Evolutionary conservation across 768 basidiomycete genomes (phyloP).

Genomic region (Mycena vitilis): DNA sequence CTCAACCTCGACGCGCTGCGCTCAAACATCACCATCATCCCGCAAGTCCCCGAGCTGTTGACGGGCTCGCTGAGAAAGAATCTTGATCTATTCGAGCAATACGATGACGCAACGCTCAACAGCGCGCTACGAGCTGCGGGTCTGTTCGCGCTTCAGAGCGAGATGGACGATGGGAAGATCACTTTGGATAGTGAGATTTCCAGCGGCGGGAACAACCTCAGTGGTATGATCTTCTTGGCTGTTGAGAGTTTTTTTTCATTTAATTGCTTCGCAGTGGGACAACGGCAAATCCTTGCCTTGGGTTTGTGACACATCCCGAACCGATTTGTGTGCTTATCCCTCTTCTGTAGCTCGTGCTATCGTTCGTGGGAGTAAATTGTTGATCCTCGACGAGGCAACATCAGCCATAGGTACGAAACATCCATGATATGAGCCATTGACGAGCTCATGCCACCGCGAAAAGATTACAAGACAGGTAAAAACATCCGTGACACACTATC

Average conservation of each 20-base stretch:
- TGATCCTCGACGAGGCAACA: slow-evolving; percentile 36
- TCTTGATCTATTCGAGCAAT: slow-evolving; percentile 60
- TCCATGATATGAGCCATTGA: no score
- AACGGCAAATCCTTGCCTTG: slow-evolving; percentile 60
- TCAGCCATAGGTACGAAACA: slow-evolving; percentile 20
- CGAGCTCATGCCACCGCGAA: neutral
- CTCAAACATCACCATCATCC: slow-evolving; percentile 59
- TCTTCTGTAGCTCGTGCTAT: slow-evolving; percentile 31
- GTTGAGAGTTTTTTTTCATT: no score
- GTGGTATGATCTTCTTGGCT: slow-evolving; percentile 3
- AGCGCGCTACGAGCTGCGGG: slow-evolving; percentile 52
- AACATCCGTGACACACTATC: no score
- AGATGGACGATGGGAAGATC: slow-evolving; percentile 43
- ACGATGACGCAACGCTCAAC: slow-evolving; percentile 55
- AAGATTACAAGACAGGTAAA: slow-evolving; percentile 44
- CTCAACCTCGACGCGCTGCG: slow-evolving; percentile 60
- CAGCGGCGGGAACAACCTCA: slow-evolving; percentile 47
- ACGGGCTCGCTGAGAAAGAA: slow-evolving; percentile 59
- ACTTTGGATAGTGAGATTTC: slow-evolving; percentile 48
- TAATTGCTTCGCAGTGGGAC: slow-evolving; percentile 46
- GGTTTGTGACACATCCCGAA: slow-evolving; percentile 40
- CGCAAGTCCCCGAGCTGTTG: slow-evolving; percentile 51
- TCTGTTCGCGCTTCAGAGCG: slow-evolving; percentile 49
- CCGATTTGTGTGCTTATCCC: neutral
- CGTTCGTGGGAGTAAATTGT: slow-evolving; percentile 38